These are phyloP conservation scores for Myriangium duriaei DNA, from an alignment of 2,329 filamentous ascomycete species.

Conservation along the genomic window DNA sequence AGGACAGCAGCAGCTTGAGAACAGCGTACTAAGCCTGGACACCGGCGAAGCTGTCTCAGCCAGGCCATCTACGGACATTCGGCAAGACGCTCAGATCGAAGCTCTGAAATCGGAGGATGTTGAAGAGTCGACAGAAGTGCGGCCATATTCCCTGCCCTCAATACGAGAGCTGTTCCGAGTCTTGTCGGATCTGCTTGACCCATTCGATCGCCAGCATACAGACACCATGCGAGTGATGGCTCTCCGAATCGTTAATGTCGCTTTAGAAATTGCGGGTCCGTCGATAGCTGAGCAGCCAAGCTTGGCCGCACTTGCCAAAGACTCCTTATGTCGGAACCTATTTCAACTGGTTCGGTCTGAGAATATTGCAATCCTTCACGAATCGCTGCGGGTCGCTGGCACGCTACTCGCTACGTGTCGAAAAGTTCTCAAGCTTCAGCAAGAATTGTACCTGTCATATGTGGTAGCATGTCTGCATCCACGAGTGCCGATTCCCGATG, in stretches of 20 bases:
- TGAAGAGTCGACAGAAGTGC: constrained; percentile 46
- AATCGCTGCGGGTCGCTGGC: constrained; percentile 81
- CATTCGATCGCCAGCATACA: constrained; percentile 82
- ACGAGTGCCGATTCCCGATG: constrained; percentile 82
- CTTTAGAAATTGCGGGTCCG: constrained; percentile 87
- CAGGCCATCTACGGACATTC: constrained; percentile 11
- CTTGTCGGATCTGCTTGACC: constrained; percentile 83
- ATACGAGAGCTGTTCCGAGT: constrained; percentile 92
- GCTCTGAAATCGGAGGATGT: constrained; percentile 27
- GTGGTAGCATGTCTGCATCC: constrained; percentile 88
- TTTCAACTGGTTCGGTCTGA: constrained; percentile 95
- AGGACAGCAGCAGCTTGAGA: constrained; percentile 6
- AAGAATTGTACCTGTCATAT: constrained; percentile 91
- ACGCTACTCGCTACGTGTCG: constrained; percentile 86
- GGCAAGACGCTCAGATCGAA: constrained; percentile 30
- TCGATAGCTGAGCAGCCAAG: constrained; percentile 89
- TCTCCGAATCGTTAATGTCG: constrained; percentile 89
- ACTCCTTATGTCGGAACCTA: constrained; percentile 82
- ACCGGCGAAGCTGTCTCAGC: constrained; percentile 5
- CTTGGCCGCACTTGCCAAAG: constrained; percentile 75
- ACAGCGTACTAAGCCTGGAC: constrained; percentile 11
- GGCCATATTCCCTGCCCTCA: constrained; percentile 85
- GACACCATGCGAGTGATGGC: constrained; percentile 97
- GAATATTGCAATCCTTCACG: constrained; percentile 87
- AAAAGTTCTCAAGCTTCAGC: constrained; percentile 82